Evolutionary conservation across 2,329 filamentous ascomycete genomes (phyloP).

Genomic region (Verticillium alfalfae): DNA sequence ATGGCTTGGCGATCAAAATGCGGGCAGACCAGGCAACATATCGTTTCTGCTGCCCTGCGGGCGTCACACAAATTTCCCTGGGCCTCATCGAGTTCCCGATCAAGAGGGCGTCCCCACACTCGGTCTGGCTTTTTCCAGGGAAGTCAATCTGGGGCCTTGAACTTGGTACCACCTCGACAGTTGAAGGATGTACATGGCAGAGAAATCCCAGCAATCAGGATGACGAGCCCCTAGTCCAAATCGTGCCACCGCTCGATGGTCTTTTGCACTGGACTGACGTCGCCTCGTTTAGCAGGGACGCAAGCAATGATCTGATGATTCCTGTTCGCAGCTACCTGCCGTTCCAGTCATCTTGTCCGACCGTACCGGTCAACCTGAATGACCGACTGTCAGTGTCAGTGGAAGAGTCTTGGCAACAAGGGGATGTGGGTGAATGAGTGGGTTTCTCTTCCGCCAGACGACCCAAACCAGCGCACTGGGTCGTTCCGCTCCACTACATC

Average conservation of each 20-base stretch:
- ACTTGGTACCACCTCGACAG: background rate
- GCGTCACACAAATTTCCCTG: slow-evolving; percentile 8
- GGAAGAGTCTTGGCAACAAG: background rate
- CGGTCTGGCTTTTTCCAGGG: slow-evolving; percentile 9
- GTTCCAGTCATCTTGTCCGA: background rate
- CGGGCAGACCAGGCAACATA: background rate
- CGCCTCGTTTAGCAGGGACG: background rate
- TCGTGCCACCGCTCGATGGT: background rate
- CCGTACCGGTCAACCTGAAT: background rate
- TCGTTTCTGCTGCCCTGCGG: background rate
- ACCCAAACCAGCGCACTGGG: slow-evolving; percentile 1
- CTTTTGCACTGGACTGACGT: background rate
- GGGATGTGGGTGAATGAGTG: background rate
- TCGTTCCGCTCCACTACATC: background rate
- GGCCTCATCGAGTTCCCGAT: slow-evolving; percentile 6
- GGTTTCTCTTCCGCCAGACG: background rate
- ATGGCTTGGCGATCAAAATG: background rate
- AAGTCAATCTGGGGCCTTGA: background rate
- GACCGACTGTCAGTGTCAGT: background rate
- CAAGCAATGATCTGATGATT: background rate
- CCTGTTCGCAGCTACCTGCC: background rate
- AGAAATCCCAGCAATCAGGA: background rate
- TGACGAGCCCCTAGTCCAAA: background rate
- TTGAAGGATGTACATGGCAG: background rate
- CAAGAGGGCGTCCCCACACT: slow-evolving; percentile 7